phyloP scores from a whole-genome alignment of 208 protist genomes.

The Leptomonas seymouri region DNA sequence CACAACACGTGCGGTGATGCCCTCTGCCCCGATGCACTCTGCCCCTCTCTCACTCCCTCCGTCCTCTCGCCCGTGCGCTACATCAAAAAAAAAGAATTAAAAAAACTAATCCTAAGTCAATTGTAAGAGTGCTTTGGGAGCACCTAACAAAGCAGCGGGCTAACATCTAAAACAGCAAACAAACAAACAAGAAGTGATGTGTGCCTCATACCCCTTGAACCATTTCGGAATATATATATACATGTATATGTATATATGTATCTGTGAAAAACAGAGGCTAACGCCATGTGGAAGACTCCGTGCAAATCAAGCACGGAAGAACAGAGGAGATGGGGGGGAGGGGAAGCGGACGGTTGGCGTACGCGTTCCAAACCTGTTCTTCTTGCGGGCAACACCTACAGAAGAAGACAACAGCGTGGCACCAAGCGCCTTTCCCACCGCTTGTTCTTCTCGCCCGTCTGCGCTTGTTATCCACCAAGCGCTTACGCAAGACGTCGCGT shows the following conservation, averaged over 20 bases:
- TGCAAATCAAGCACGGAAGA: too few relatives aligned
- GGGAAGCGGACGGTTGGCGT: too few relatives aligned
- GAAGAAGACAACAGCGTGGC: neutral
- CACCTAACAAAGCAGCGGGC: neutral
- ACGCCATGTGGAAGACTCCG: too few relatives aligned
- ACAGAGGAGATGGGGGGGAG: too few relatives aligned
- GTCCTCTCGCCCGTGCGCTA: constrained; percentile 2
- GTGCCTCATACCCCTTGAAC: too few relatives aligned
- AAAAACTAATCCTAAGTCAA: constrained; percentile 24
- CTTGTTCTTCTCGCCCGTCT: neutral
- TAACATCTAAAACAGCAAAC: constrained; percentile 10
- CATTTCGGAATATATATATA: too few relatives aligned
- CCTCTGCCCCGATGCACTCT: too few relatives aligned
- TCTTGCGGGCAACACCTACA: neutral
- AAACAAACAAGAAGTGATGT: too few relatives aligned
- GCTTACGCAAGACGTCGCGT: constrained; percentile 62
- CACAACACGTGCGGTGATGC: too few relatives aligned
- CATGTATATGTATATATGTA: neutral
- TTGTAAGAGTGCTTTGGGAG: constrained; percentile 10
- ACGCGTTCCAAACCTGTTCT: too few relatives aligned
- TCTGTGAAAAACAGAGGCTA: too few relatives aligned
- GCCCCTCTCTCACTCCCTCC: neutral
- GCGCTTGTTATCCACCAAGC: neutral
- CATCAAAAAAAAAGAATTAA: constrained; percentile 4
- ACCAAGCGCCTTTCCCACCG: too few relatives aligned